phyloP scores from a whole-genome alignment of 495 filamentous ascomycete species.

The Penicillium bovifimosum region DNA sequence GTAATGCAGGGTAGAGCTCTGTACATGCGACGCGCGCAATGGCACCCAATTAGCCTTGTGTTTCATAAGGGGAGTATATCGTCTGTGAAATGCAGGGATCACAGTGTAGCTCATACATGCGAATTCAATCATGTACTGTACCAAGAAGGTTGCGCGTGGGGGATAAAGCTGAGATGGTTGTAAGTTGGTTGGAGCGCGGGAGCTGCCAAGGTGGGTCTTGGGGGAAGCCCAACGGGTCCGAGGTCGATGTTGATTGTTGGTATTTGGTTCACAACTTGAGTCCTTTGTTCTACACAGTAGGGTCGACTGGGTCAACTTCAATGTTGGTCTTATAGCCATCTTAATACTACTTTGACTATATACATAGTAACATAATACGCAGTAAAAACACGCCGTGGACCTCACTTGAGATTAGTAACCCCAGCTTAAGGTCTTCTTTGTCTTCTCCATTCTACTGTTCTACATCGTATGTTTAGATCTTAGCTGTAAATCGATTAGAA shows the following conservation, averaged over 20 bases:
- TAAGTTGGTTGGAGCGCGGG: conserved; percentile 36
- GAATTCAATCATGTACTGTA: conserved; percentile 20
- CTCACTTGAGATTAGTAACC: too few species aligned
- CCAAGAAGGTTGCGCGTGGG: conserved; percentile 22
- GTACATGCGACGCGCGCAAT: conserved; percentile 34
- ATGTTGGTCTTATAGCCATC: conserved; percentile 17
- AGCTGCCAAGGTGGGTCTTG: conserved; percentile 35
- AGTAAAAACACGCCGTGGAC: too few species aligned
- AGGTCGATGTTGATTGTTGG: too few species aligned
- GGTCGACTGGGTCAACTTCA: too few species aligned
- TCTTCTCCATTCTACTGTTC: too few species aligned
- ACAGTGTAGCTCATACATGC: background rate
- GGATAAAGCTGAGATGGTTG: conserved; percentile 9
- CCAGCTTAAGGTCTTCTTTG: too few species aligned
- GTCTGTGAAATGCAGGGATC: conserved; percentile 4
- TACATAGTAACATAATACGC: too few species aligned
- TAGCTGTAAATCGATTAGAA: background rate
- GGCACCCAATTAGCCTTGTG: conserved; percentile 24
- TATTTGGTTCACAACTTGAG: too few species aligned
- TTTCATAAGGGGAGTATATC: conserved; percentile 8
- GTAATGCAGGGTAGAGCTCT: conserved; percentile 29
- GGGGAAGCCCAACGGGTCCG: conserved; percentile 24
- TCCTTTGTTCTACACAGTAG: too few species aligned
- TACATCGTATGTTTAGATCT: too few species aligned
- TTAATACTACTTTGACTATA: background rate